Percentiles rank a stretch among this genome's conserved stretches.
phyloP scores from a whole-genome alignment of 2,329 filamentous ascomycete species.

The Amylocarpus encephaloides region DNA sequence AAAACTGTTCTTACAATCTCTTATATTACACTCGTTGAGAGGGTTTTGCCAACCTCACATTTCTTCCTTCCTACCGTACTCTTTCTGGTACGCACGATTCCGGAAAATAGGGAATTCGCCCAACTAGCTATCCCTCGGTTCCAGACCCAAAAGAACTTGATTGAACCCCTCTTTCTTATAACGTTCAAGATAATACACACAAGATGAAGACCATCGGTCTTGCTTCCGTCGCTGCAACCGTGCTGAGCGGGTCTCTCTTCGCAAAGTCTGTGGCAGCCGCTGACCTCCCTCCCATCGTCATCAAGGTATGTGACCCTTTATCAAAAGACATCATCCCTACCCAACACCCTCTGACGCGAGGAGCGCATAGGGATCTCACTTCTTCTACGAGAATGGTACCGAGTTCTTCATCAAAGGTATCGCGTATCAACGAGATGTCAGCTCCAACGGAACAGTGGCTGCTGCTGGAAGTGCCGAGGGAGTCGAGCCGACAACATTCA shows the following conservation, averaged over 20 bases:
- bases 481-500: slow-evolving; percentile 48
- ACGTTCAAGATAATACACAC: slow-evolving; percentile 3
- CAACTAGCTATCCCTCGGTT: too few species aligned
- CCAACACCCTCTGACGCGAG: slow-evolving; percentile 6
- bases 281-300: slow-evolving; percentile 49
- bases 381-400: slow-evolving; percentile 49
- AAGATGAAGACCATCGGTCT: slow-evolving; percentile 49
- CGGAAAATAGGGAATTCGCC: too few species aligned
- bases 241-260: slow-evolving; percentile 47
- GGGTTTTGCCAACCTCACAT: neutral
- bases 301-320: slow-evolving; percentile 31
- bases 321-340: neutral
- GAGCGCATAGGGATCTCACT: slow-evolving; percentile 29
- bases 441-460: slow-evolving; percentile 42
- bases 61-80: too few species aligned
- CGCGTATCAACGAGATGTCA: slow-evolving; percentile 83
- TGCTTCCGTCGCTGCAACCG: slow-evolving; percentile 35
- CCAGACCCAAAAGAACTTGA: too few species aligned
- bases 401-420: slow-evolving; percentile 94
- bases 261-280: slow-evolving; percentile 44
- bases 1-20: neutral
- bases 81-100: too few species aligned
- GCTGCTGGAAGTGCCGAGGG: slow-evolving; percentile 31
- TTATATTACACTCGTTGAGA: neutral
- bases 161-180: neutral